These are phyloP conservation scores for Nakazawaea wyomingensis DNA, from an alignment of 805 yeast species.

Conservation along the genomic window DNA sequence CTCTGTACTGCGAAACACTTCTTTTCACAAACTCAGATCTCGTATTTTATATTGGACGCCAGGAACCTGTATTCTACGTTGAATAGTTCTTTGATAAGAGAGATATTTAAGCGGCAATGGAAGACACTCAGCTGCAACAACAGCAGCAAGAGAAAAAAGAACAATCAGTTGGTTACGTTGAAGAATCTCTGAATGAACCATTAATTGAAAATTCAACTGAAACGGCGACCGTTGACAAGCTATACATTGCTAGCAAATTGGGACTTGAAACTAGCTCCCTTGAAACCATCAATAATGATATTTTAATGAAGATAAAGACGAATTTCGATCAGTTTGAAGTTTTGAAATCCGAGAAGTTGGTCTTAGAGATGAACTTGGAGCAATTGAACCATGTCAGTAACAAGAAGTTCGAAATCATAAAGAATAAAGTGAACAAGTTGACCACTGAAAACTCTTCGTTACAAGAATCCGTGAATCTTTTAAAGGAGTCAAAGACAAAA, in stretches of 20 bases:
- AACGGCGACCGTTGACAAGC: too few relatives aligned
- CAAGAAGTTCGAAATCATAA: conserved; percentile 28
- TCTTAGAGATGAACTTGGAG: conserved; percentile 34
- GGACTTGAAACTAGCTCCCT: conserved; percentile 24
- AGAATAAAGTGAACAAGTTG: conserved; percentile 22
- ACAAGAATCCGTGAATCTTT: conserved; percentile 16
- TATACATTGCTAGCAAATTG: conserved; percentile 13
- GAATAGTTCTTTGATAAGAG: too few relatives aligned
- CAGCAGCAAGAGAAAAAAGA: neutral
- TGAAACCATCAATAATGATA: conserved; percentile 15
- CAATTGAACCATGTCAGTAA: conserved; percentile 30
- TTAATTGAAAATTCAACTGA: neutral
- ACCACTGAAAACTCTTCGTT: conserved; percentile 20
- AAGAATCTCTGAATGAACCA: neutral
- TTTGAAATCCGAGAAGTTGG: conserved; percentile 31
- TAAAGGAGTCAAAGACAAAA: conserved; percentile 19
- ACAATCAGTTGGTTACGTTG: too few relatives aligned
- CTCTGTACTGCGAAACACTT: too few relatives aligned
- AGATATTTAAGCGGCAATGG: too few relatives aligned
- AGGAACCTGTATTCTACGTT: too few relatives aligned
- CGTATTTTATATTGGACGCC: too few relatives aligned
- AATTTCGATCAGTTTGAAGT: conserved; percentile 30
- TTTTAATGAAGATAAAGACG: conserved; percentile 24
- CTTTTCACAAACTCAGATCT: too few relatives aligned
- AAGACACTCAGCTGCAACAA: neutral